phyloP scores from a whole-genome alignment of 2,329 filamentous ascomycete species.

The Zopfia rhizophila region DNA sequence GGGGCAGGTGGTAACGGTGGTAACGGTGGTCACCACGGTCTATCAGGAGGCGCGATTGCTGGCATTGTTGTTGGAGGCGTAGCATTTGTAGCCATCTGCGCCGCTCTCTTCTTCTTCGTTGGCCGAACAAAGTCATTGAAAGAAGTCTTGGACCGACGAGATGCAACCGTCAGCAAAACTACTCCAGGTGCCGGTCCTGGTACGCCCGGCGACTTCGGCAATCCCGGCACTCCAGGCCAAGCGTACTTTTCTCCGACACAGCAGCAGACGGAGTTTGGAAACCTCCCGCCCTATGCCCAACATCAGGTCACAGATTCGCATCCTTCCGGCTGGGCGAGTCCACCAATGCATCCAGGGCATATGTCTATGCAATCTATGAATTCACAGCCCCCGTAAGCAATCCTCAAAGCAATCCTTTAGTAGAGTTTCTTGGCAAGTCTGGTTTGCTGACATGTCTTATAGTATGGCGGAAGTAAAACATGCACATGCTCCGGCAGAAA shows the following conservation, averaged over 20 bases:
- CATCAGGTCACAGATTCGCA: conserved; percentile 36
- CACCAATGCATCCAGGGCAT: conserved; percentile 24
- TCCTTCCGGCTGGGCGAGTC: conserved; percentile 32
- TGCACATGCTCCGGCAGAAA: conserved; percentile 27
- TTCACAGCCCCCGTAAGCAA: conserved; percentile 39
- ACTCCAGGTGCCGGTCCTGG: conserved; percentile 4
- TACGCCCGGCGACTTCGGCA: conserved; percentile 8
- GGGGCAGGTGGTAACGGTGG: not conserved
- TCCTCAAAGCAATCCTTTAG: not conserved
- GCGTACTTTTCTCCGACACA: conserved; percentile 13
- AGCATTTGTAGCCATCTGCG: conserved; percentile 69
- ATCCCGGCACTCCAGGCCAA: conserved; percentile 9
- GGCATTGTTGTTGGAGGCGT: conserved; percentile 72
- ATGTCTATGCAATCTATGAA: conserved; percentile 23
- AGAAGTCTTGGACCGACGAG: conserved; percentile 33
- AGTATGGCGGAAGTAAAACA: conserved; percentile 37
- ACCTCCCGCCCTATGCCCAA: conserved; percentile 35
- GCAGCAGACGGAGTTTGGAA: conserved; percentile 25
- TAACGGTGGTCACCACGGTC: conserved; percentile 20
- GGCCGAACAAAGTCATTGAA: conserved; percentile 54
- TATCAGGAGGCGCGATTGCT: conserved; percentile 55
- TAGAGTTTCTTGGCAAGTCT: no score
- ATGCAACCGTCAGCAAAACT: conserved; percentile 20
- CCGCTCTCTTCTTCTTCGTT: conserved; percentile 73
- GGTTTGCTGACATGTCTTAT: conserved; percentile 16